Conservation (phyloP, 176 grass and related monocot species). For the Carex cristatella region DNA sequence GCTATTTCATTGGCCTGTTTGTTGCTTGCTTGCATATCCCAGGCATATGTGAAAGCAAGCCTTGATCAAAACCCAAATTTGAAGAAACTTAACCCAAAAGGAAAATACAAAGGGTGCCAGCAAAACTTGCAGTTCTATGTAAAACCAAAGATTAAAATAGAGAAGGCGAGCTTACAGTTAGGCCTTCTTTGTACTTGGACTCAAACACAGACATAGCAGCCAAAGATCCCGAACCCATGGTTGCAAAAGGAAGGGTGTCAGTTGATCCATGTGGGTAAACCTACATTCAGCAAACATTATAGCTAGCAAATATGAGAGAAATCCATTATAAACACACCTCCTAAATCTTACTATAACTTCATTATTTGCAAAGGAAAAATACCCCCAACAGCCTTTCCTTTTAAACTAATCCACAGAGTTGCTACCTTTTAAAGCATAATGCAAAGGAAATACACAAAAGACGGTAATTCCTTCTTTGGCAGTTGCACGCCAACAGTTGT, state of each 20-base stretch:
- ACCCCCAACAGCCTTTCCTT: neutral
- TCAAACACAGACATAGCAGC: constrained; percentile 94
- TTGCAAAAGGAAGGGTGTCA: constrained; percentile 97
- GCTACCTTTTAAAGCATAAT: neutral
- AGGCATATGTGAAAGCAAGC: neutral
- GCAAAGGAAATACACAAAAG: neutral
- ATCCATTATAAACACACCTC: neutral
- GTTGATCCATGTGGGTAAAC: constrained; percentile 94
- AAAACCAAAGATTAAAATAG: neutral
- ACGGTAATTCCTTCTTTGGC: neutral
- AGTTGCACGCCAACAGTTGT: neutral
- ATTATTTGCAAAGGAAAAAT: neutral
- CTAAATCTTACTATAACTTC: neutral
- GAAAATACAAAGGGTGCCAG: neutral
- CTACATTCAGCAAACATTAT: constrained; percentile 28
- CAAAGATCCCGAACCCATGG: constrained; percentile 98
- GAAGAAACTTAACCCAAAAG: neutral
- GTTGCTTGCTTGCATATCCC: neutral
- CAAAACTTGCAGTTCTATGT: neutral
- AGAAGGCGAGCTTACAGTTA: constrained; percentile 57
- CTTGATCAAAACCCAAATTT: neutral
- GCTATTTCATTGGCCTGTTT: neutral
- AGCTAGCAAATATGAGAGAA: neutral
- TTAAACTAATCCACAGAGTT: neutral
- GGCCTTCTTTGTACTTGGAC: constrained; percentile 79